Evolutionary conservation across 306 rosid genomes (phyloP).

Genomic region (Vigna angularis): DNA sequence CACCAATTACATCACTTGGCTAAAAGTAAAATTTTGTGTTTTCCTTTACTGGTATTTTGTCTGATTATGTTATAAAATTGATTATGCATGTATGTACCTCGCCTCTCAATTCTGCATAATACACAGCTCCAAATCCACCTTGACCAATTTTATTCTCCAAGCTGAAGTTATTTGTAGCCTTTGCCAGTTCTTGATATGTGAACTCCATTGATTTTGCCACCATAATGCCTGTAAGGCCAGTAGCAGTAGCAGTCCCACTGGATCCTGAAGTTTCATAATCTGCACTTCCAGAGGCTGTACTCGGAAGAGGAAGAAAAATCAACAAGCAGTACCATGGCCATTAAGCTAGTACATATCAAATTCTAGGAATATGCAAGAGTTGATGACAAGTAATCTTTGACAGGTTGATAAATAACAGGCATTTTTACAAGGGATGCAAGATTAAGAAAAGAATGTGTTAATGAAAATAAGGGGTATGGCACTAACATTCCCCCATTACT

Average conservation of each 20-base stretch:
- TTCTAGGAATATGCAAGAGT: not conserved
- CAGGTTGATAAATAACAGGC: not conserved
- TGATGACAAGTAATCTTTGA: not conserved
- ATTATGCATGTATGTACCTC: constrained; percentile 59
- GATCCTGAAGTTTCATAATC: constrained; percentile 59
- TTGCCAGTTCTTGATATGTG: constrained; percentile 79
- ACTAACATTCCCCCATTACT: constrained; percentile 1
- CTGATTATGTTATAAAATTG: not conserved
- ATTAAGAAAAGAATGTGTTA: not conserved
- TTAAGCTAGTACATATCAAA: not conserved
- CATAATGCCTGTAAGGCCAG: constrained; percentile 60
- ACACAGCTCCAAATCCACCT: constrained; percentile 92
- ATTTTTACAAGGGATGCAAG: not conserved
- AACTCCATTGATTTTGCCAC: constrained; percentile 78
- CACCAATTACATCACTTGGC: not conserved
- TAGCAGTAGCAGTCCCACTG: constrained; percentile 39
- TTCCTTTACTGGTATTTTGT: not conserved
- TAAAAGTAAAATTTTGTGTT: not conserved
- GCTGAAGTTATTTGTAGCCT: constrained; percentile 78
- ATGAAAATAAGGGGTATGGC: not conserved
- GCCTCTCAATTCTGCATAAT: constrained; percentile 90
- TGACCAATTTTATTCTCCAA: constrained; percentile 81
- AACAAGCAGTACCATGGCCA: not conserved
- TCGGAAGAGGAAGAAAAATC: constrained; percentile 11
- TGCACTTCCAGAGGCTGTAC: constrained; percentile 51